Evolutionary conservation across 148 eudicot species (phyloP).

Genomic region (Rhododendron williamsianum): DNA sequence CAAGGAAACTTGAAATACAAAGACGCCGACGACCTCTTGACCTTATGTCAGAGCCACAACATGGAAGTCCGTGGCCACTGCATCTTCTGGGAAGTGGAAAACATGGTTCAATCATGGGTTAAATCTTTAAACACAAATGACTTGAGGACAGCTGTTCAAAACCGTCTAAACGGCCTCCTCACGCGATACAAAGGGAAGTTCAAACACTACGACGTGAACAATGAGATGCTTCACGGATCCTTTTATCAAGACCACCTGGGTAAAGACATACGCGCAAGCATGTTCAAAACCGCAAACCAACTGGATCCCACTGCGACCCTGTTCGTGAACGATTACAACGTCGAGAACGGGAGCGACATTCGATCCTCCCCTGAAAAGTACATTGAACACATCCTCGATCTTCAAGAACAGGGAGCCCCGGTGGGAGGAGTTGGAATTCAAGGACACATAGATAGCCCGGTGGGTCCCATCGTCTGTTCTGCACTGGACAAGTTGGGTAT

Average conservation of each 20-base stretch:
- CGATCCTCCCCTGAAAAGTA: slow-evolving; percentile 76
- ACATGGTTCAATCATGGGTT: slow-evolving; percentile 65
- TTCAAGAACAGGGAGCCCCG: slow-evolving; percentile 81
- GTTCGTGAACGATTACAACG: slow-evolving; percentile 86
- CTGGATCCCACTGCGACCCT: slow-evolving; percentile 63
- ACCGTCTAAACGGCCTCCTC: slow-evolving; percentile 66
- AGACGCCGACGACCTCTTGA: slow-evolving; percentile 78
- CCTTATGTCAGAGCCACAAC: slow-evolving; percentile 53
- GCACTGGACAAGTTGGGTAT: slow-evolving; percentile 73
- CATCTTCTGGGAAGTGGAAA: slow-evolving; percentile 89
- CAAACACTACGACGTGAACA: slow-evolving; percentile 91
- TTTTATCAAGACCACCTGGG: slow-evolving; percentile 74
- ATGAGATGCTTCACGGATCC: slow-evolving; percentile 95
- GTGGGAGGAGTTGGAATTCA: slow-evolving; percentile 92
- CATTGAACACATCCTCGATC: slow-evolving; percentile 60
- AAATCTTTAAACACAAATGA: slow-evolving; percentile 41
- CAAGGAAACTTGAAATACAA: slow-evolving; percentile 69
- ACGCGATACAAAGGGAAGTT: slow-evolving; percentile 87
- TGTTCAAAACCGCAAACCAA: slow-evolving; percentile 79
- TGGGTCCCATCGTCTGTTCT: slow-evolving; percentile 71
- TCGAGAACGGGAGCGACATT: slow-evolving; percentile 77
- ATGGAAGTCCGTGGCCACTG: slow-evolving; percentile 82
- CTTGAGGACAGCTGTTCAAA: slow-evolving; percentile 55
- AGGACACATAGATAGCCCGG: slow-evolving; percentile 86
- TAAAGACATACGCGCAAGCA: slow-evolving; percentile 57